A percentile compares a stretch with the other conserved stretches of the same genome.
phyloP scores from a whole-genome alignment of 202 grass and related monocot species.

The Dendrocalamus latiflorus region DNA sequence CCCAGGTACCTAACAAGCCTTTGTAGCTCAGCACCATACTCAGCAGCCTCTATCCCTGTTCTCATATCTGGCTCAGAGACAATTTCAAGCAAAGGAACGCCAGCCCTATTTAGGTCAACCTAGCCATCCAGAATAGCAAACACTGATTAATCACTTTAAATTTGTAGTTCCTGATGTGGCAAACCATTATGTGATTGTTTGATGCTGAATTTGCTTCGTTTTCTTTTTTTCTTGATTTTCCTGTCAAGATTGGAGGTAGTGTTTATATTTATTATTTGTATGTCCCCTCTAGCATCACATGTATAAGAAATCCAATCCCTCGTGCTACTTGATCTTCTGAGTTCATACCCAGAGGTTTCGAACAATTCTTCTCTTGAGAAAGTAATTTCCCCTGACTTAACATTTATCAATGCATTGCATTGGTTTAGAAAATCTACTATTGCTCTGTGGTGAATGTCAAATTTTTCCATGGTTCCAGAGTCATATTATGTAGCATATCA shows the following conservation, averaged over 20 bases:
- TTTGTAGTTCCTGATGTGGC: background rate
- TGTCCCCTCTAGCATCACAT: background rate
- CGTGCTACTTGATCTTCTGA: background rate
- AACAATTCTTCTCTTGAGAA: background rate
- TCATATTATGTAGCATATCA: background rate
- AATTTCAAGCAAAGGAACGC: slow-evolving; percentile 93
- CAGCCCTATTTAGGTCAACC: slow-evolving; percentile 49
- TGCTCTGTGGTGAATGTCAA: slow-evolving; percentile 6
- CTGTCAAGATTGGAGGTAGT: background rate
- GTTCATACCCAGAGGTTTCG: background rate
- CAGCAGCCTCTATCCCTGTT: slow-evolving; percentile 74
- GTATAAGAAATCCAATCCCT: background rate
- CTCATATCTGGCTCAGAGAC: slow-evolving; percentile 97
- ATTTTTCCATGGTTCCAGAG: background rate
- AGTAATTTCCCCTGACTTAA: background rate
- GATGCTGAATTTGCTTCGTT: background rate
- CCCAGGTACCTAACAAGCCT: slow-evolving; percentile 83
- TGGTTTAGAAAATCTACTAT: slow-evolving; percentile 17
- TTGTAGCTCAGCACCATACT: slow-evolving; percentile 86
- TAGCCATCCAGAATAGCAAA: no score
- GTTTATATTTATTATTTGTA: background rate
- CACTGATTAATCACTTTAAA: slow-evolving; percentile 4
- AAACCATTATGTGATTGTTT: slow-evolving; percentile 9
- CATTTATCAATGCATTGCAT: background rate
- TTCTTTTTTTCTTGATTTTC: background rate